Base-by-base conservation (phyloP, 441 rosid genomes). In the Populus hybrid region DNA sequence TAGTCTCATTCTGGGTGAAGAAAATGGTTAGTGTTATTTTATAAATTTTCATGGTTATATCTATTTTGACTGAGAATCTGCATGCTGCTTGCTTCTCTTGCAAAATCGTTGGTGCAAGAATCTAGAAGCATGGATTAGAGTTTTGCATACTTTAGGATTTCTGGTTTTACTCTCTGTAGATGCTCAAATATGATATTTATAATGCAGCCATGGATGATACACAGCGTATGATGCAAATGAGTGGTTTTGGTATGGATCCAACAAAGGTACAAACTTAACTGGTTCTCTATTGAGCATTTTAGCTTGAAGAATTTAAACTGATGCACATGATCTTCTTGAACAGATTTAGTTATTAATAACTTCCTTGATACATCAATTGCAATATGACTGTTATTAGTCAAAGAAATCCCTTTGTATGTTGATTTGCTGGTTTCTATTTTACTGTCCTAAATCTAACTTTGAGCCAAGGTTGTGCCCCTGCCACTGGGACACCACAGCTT, bases 221-320 rank as follows among this genome's bases (percentile, higher is more conserved):
- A 1, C 99, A 93, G 78, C 88, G 97, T 8, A 96, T 96, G 99
- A 96, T 96, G 99, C 99, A 96, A 90, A 96, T 94, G 98, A 85
- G 98, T 85, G 99, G 98, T 6, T 91, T 96, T 86, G 99, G 99
- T 77, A 82, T 90, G 64, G 97, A 94, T 85, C 93, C 98, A 32
- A 36, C 94, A 79, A 94, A 89, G 96, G 98, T 94, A 87, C 38
- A 67, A 75, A 50, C 70, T 75, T 67, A 63, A 65, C n/a, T 73
- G 72, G 57, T 38, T 69, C 38, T 70, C 30, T 24, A 34, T 78
- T 77, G 64, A 73, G 34, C 77, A 32, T 75, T 76, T 34, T 77
- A 26, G 46, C 65, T 85, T 64, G 42, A 57, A 59, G 32, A 57
- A 0, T 40, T 54, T 18, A 76, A n/a, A 10, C 21, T 38, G 46